Evolutionary conservation across 2,329 filamentous ascomycete genomes (phyloP).

Genomic region (Aspergillus sp.): DNA sequence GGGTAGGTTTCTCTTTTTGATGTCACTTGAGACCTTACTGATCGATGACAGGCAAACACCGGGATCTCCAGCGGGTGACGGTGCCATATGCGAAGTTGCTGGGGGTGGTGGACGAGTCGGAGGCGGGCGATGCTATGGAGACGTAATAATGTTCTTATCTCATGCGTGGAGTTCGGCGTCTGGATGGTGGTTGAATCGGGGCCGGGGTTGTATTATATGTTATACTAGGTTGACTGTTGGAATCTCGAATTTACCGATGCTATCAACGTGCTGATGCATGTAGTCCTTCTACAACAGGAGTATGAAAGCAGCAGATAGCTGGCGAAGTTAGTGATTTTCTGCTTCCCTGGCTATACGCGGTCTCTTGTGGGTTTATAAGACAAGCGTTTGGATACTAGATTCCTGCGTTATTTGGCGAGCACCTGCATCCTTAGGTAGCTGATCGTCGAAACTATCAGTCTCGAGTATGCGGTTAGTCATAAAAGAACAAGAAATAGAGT

Average conservation of each 20-base stretch:
- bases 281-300: no score
- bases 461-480: no score
- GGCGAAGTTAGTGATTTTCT: no score
- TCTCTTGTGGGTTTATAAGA: no score
- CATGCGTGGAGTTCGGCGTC: constrained; percentile 4
- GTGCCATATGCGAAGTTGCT: constrained; percentile 89
- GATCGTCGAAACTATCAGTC: no score
- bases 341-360: no score
- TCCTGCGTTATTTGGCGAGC: no score
- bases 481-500: no score
- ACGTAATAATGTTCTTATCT: constrained; percentile 19
- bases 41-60: constrained; percentile 68
- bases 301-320: no score
- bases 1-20: constrained; percentile 55
- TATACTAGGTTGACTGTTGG: not conserved
- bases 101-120: constrained; percentile 48
- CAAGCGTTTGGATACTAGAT: no score
- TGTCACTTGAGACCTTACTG: constrained; percentile 38
- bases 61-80: constrained; percentile 90
- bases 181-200: not conserved
- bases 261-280: no score
- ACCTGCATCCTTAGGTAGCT: no score
- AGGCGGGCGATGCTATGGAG: constrained; percentile 36
- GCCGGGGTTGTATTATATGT: not conserved
- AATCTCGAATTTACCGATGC: not conserved